Evolutionary conservation across 176 grass and related monocot species (phyloP), one percentile per base, ranked within the genome.

Genomic region (Oryza coarctata): DNA sequence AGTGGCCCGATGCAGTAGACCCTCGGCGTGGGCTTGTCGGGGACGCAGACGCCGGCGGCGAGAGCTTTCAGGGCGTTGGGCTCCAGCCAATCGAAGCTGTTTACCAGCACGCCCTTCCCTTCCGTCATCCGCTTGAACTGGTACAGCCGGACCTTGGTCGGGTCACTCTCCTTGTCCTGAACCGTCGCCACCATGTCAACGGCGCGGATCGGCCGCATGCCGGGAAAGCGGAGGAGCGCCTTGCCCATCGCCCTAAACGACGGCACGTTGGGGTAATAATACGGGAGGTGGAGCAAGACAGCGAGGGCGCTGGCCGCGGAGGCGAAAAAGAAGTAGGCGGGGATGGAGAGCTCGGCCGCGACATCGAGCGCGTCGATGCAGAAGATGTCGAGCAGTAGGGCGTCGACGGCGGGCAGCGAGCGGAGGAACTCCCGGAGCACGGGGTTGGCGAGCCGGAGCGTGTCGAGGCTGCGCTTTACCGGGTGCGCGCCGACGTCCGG

Each of bases 371-470:
- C 80, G 70, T 86, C 70, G 60, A 14, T 63, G 87, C 87, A 86
- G 81, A 93, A 93, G 75, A 89, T 87, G 87, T 93, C 91, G 68
- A 87, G 81, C 9, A 93, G 35, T 71, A 93, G 70, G n/a, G 90
- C 90, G 80, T 66, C 79, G 12, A 25, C 70, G 38, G 22, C 8
- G n/a, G 49, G 52, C 41, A 64, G 41, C 12, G 80, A 70, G 65
- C 4, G 22, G 5, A 84, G 65, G 64, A 77, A 20, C 0, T 72
- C 63, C 0, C 80, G 80, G 33, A 90, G 74, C 39, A 38, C 73
- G 3, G 40, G 44, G 71, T 87, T 87, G 65, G 76, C 66, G 47
- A 80, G 80, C 4, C 36, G 76, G 77, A 89, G 68, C 73, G 65
- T 63, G 81, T 87, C 81, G 7, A 22, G 18, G 70, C 2, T 30